phyloP scores from a whole-genome alignment of 352 stramenopile genomes.

The Phytophthora melonis region DNA sequence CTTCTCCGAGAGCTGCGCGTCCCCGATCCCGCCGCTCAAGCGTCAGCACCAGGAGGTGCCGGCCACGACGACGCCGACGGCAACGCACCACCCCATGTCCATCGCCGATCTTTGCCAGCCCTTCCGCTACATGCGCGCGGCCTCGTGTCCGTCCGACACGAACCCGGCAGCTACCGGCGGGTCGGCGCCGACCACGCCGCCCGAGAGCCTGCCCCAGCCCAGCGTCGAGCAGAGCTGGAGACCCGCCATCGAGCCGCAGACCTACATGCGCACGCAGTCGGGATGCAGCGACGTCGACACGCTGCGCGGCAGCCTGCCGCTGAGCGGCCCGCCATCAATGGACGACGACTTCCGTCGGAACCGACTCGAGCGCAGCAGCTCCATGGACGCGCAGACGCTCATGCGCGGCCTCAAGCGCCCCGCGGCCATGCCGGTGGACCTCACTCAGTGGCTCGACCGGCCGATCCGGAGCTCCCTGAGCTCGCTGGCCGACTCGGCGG shows the following conservation, averaged over 20 bases:
- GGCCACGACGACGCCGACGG: no score
- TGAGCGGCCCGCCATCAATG: not conserved
- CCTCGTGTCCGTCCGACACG: slow-evolving; percentile 81
- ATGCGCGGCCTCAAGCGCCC: slow-evolving; percentile 38
- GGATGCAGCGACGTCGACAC: slow-evolving; percentile 31
- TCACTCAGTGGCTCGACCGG: slow-evolving; percentile 55
- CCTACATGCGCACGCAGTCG: slow-evolving; percentile 39
- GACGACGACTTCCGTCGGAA: slow-evolving; percentile 34
- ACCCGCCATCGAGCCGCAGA: slow-evolving; percentile 27
- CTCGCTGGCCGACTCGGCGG: slow-evolving; percentile 70
- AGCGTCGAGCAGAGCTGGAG: slow-evolving; percentile 30
- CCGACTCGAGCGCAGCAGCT: slow-evolving; percentile 70
- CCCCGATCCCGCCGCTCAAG: slow-evolving; percentile 49
- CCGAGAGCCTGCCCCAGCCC: not conserved
- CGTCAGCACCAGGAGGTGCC: slow-evolving; percentile 35
- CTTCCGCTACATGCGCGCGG: slow-evolving; percentile 68
- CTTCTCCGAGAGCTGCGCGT: slow-evolving; percentile 46
- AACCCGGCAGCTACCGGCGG: slow-evolving; percentile 27
- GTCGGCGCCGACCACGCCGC: slow-evolving; percentile 12
- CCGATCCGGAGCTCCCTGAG: slow-evolving; percentile 42
- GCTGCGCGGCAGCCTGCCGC: slow-evolving; percentile 14
- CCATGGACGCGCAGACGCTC: slow-evolving; percentile 58
- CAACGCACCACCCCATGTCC: slow-evolving; percentile 38
- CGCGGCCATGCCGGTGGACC: slow-evolving; percentile 42
- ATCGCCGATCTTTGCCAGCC: slow-evolving; percentile 67